Percentiles rank a stretch among this genome's conserved stretches.
phyloP scores from a whole-genome alignment of 129 eudicot genomes.

The Apium graveolens region DNA sequence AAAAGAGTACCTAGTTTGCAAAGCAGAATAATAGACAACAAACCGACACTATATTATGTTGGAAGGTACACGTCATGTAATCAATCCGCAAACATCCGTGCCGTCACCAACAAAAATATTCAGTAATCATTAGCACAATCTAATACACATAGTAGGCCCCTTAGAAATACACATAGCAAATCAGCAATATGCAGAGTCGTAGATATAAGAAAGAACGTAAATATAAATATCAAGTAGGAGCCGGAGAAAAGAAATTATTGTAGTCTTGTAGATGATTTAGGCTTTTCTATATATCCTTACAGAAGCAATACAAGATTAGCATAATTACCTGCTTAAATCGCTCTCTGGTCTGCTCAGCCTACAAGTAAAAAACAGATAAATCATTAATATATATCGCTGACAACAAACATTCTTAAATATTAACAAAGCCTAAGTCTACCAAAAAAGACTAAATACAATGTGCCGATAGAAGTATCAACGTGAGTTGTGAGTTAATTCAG shows the following conservation, averaged over 20 bases:
- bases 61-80: neutral
- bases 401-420: neutral
- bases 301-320: neutral
- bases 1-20: neutral
- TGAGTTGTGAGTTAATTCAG: neutral
- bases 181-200: neutral
- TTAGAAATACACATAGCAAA: neutral
- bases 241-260: neutral
- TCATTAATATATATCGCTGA: neutral
- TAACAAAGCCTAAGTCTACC: neutral
- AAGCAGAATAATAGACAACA: neutral
- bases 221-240: neutral
- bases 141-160: neutral
- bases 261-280: neutral
- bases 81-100: neutral
- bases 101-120: neutral
- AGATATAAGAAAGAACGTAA: neutral
- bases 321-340: constrained; percentile 62
- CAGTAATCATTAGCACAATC: neutral
- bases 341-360: constrained; percentile 61
- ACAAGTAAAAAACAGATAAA: constrained; percentile 17
- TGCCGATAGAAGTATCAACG: neutral
- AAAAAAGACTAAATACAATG: neutral
- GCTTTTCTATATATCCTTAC: neutral
- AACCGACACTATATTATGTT: neutral